Percentiles rank a stretch among this genome's conserved stretches.
phyloP scores from a whole-genome alignment of 169 alveolate genomes.

The Plasmodium blacklocki region DNA sequence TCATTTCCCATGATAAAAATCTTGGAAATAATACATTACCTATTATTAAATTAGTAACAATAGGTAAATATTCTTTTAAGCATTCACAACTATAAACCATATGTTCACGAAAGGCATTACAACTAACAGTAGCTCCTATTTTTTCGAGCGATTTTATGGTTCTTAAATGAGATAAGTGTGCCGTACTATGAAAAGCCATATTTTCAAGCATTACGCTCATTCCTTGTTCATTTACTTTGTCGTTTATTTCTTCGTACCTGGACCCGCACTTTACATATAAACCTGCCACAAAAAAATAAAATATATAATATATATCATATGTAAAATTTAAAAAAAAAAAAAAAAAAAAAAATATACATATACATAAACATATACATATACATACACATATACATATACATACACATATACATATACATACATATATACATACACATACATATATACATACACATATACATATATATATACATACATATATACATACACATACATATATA shows the following conservation, averaged over 20 bases:
- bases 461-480: neutral
- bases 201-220: conserved; percentile 89
- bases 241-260: conserved; percentile 84
- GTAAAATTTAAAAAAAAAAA: conserved; percentile 1
- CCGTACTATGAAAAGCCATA: conserved; percentile 91
- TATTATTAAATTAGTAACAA: conserved; percentile 86
- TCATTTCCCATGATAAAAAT: conserved; percentile 89
- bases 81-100: conserved; percentile 88
- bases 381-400: neutral
- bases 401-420: neutral
- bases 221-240: conserved; percentile 82
- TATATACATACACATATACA: neutral
- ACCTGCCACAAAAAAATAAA: conserved; percentile 67
- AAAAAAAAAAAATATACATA: too few relatives aligned
- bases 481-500: neutral
- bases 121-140: conserved; percentile 88
- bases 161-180: conserved; percentile 90
- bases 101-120: conserved; percentile 85
- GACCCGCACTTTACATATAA: conserved; percentile 89
- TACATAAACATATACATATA: neutral
- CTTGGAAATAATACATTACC: conserved; percentile 93
- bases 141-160: conserved; percentile 90
- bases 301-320: too few relatives aligned
- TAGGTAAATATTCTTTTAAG: conserved; percentile 87
- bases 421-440: neutral